Evolutionary conservation across 1,284 basidiomycete species (phyloP), one percentile per base, ranked within the genome.

Genomic region (Trichosporon faecale): DNA sequence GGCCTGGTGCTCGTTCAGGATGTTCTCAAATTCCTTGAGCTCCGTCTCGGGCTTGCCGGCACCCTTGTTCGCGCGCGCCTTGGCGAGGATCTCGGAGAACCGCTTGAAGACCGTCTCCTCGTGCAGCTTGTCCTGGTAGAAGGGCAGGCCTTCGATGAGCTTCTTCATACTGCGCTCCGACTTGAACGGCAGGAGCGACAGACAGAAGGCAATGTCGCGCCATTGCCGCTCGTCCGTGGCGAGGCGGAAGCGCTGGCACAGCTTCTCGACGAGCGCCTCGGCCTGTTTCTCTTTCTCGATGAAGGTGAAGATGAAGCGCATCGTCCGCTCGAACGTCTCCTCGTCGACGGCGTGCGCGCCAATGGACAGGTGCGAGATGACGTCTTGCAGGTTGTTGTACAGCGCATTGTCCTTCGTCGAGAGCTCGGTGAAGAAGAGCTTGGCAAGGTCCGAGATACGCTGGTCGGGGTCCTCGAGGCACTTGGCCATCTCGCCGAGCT

Each of bases 241-340:
- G 5, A 94, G 85, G 18, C 93, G 88, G 90, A 98, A 98, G 8
- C 95, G 89, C 78, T 96, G 93, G 78, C 95, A 98, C 5, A 96
- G 89, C 81, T 96, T 97, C 77, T 98, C 94, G 66, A 97, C 91
- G 73, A 98, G 93, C 76, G 88, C 91, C 82, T 98, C 95, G 0
- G 94, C 94, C 89, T 96, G 94, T 82, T 94, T 95, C 83, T 97
- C 93, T 92, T 99, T 99, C 83, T 99, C 95, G 76, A 99, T 94
- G 80, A 96, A 99, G 0, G 89, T 89, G 83, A 99, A 99, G 76
- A 99, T 98, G 80, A 95, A 98, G 74, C 89, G 88, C 89, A 99
- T 93, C 14, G 94, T 98, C 75, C 89, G 91, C 77, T 94, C 90
- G 86, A 99, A 99, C 2, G 87, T 89, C 68, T 93, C 90, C 80